Evolutionary conservation across 345 rosid genomes (phyloP).

Genomic region (Sonneratia caseolaris): DNA sequence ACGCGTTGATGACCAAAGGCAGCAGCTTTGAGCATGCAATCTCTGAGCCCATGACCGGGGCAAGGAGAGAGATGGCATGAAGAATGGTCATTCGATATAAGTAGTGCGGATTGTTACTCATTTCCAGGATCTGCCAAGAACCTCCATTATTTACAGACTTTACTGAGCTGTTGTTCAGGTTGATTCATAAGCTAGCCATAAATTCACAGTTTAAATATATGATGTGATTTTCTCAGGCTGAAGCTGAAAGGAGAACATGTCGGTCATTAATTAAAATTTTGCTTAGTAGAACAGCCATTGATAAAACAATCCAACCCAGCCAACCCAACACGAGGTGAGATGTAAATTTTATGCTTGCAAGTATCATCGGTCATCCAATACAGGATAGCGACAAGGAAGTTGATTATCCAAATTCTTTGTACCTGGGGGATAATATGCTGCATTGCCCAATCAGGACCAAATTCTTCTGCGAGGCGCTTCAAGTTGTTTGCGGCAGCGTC

Average conservation of each 20-base stretch:
- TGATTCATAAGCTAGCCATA: neutral
- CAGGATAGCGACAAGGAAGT: neutral
- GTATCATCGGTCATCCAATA: neutral
- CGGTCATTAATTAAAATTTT: neutral
- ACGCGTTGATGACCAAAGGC: conserved; percentile 62
- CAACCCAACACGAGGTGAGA: neutral
- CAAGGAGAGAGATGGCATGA: conserved; percentile 70
- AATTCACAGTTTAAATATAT: neutral
- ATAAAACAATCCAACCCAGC: neutral
- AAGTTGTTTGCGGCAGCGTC: conserved; percentile 95
- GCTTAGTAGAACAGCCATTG: neutral
- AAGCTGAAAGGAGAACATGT: neutral
- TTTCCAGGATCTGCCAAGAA: conserved; percentile 57
- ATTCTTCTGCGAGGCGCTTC: conserved; percentile 94
- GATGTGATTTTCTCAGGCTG: neutral
- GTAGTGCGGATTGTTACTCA: conserved; percentile 82
- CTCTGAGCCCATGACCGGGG: conserved; percentile 87
- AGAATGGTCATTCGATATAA: conserved; percentile 85
- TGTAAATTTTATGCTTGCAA: neutral
- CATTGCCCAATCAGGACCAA: conserved; percentile 99
- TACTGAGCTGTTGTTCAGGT: neutral
- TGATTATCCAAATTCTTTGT: neutral
- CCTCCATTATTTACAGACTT: neutral
- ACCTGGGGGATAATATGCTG: conserved; percentile 96
- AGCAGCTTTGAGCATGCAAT: conserved; percentile 77